Base-by-base conservation (phyloP, 164 flowering plant species). In the Paratinospora sagittata region DNA sequence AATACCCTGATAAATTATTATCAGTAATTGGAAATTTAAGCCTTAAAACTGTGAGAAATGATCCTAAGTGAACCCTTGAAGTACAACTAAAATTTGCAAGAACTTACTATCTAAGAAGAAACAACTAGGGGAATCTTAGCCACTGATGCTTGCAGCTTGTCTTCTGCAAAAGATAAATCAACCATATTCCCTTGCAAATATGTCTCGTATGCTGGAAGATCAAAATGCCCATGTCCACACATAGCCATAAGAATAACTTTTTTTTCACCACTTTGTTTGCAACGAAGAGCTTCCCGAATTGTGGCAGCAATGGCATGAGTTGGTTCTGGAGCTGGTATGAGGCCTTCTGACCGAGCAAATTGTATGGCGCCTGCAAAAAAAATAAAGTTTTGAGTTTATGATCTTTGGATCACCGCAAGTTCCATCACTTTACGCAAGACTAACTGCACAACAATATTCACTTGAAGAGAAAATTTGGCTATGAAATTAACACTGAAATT, bases 181-280 rank as follows among this genome's bases (percentile, higher is more conserved):
- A 84, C 87, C 87, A 95, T 81, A 8, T 78, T 78, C 63, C 99
- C 99, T 73, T 89, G 89, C 76, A 95, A 72, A 71, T 87, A 95
- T 77, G 91, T 92, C 55, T 95, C 99, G 72, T 95, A 95, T 71
- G 97, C 78, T 7, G 97, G 81, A 66, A 91, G 82, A 81, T 95
- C 99, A 75, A 95, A 95, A 80, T 95, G 99, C 33, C 97, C 99
- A 81, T 95, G 99, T 21, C 97, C 99, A 75, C 97, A 92, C 97
- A 95, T 85, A 65, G 97, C 97, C 86, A 82, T 89, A 19, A 92
- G 88, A 66, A 92, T 88, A 6, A 95, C 97, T 78, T 95, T 95
- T 21, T 84, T 78, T 75, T 95, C 96, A 66, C 99, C 97, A 3
- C 87, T 85, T 77, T 90, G 90, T 74, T 70, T 89, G 66, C 97